Base-by-base conservation (phyloP, 306 rosid species). In the Dalbergia cochinchinensis region DNA sequence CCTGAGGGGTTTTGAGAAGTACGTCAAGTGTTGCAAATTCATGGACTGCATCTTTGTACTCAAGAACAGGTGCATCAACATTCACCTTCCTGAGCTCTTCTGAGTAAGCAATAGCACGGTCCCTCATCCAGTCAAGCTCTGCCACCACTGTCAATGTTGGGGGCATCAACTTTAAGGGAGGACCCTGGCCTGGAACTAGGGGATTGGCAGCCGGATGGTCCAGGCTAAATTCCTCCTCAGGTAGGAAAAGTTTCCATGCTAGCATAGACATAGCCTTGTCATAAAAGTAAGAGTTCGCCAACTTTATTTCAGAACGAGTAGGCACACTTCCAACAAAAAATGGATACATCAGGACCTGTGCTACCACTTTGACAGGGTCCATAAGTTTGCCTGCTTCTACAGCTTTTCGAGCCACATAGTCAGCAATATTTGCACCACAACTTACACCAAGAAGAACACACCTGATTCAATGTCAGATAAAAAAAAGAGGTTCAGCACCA, bases 41-140 rank as follows among this genome's bases (percentile, higher is more conserved):
- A 73, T 95, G 98, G 19, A 93, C 99, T 14, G 99, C 92, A 50
- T 95, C 97, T 71, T 93, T 95, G 69, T 95, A 95, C 80, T 92
- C 98, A 26, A 91, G 89, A 73, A 95, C 94, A 5, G 99, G 98
- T 12, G 99, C 90, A 73, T 91, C 98, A 5, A 95, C 97, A 15
- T 89, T 90, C 57, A 89, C 99, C 83, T 91, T 95, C 65, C 99
- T 91, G 54, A 95, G 96, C 82, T 90, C 98, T 89, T 91, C 99
- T 3, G 99, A 89, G 85, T 95, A 95, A 22, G 97, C 99, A 67
- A 95, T 93, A 74, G 99, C 99, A 7, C 98, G 93, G 77, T 95
- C 99, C 86, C 97, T 86, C 99, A 95, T 95, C 98, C 98, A 95
- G 74, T 93, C 99, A 45, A 69, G 98, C 82, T 95, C 97, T 12